Evolutionary conservation across 73 alveolate species (phyloP).

Genomic region (Tetrahymena thermophila): DNA sequence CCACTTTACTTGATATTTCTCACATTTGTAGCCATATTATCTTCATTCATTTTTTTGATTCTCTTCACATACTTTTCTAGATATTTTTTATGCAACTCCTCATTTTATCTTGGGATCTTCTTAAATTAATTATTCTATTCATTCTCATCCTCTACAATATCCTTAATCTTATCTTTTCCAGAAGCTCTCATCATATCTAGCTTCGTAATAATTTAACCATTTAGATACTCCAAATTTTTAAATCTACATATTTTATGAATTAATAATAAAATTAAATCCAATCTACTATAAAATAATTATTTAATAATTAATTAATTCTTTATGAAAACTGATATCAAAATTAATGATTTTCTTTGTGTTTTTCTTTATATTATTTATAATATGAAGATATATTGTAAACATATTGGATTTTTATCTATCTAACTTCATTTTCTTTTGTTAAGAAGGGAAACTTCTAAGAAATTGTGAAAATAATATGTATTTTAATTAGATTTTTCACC

Average conservation of each 20-base stretch:
- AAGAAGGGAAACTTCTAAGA: no score
- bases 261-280: not conserved
- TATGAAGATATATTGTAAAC: no score
- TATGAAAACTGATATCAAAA: no score
- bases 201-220: constrained; percentile 23
- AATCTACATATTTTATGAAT: not conserved
- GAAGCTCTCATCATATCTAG: constrained; percentile 41
- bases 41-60: not conserved
- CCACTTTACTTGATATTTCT: constrained; percentile 24
- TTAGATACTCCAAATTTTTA: constrained; percentile 28
- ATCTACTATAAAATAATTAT: no score
- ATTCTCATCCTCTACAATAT: constrained; percentile 16
- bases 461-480: not conserved
- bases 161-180: constrained; percentile 26
- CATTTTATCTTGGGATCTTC: not conserved
- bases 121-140: not conserved
- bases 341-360: no score
- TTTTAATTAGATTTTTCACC: not conserved
- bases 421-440: no score
- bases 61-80: constrained; percentile 14
- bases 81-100: constrained; percentile 19
- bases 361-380: no score
- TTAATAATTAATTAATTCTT: no score
- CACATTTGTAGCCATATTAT: constrained; percentile 10
- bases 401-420: no score